These are phyloP conservation scores for Astragalus glycyphyllos DNA, from an alignment of 306 rosid genomes.

Conservation along the genomic window DNA sequence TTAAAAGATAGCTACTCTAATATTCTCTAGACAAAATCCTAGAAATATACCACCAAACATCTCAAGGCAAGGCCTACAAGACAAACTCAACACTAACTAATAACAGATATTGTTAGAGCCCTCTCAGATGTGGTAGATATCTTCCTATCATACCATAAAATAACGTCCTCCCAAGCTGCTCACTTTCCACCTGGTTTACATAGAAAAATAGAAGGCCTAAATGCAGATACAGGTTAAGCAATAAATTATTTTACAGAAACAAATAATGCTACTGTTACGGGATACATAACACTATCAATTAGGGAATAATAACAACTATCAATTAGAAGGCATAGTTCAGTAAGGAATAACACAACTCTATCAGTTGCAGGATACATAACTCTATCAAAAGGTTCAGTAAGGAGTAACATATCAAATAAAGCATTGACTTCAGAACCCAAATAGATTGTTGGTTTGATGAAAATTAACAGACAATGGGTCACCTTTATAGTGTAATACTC, in stretches of 20 bases:
- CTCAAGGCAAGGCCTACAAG: slow-evolving; percentile 42
- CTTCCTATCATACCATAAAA: slow-evolving; percentile 95
- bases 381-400: neutral
- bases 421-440: neutral
- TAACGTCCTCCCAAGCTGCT: slow-evolving; percentile 86
- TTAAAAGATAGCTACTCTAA: slow-evolving; percentile 16
- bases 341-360: too few relatives aligned
- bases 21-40: slow-evolving; percentile 25
- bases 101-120: slow-evolving; percentile 60
- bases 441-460: neutral
- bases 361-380: too few relatives aligned
- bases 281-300: too few relatives aligned
- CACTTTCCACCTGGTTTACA: slow-evolving; percentile 86
- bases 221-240: slow-evolving; percentile 80
- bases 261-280: slow-evolving; percentile 37
- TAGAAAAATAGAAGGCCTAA: slow-evolving; percentile 81
- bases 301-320: neutral
- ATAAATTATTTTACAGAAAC: slow-evolving; percentile 51
- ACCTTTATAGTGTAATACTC: neutral
- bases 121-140: slow-evolving; percentile 72
- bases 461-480: neutral
- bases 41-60: slow-evolving; percentile 31
- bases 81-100: slow-evolving; percentile 40
- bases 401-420: too few relatives aligned
- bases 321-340: slow-evolving; percentile 11